Evolutionary conservation across 2,329 filamentous ascomycete species (phyloP), one percentile per base, ranked within the genome.

Genomic region (Cadophora luteo-olivacea): DNA sequence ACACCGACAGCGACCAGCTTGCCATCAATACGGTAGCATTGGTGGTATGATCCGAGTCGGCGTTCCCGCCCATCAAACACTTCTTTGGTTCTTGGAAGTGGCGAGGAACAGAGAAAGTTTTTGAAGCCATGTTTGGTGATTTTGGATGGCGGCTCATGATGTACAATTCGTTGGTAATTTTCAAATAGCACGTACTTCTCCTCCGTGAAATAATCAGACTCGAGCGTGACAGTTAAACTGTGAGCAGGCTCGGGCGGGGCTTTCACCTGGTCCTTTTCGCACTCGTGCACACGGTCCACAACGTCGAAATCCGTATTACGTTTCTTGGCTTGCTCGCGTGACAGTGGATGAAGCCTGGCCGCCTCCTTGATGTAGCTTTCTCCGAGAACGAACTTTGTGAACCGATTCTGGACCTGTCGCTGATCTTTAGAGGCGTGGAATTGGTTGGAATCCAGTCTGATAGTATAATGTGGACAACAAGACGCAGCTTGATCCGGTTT

Each of bases 381-480:
- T 51, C 92, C 92, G 25, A 91, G 81, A 48, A 95, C 84, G 79
- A 87, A 86, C 70, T 83, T 87, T 77, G 92, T 92, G 84, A 94
- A 95, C 54, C 90, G 87, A 78, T 95, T 93, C 73, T 93, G 79
- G 0, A 90, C 85, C 77, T 94, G 91, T 48, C 92, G 85, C 75
- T 96, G 93, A 75, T 93, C 89, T 77, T 87, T 89, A 33, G 87
- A 85, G 6, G 92, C 83, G 72, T 86, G 89, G 80, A 92, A 92
- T 49, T 84, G 81, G 58, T 82, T 79, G 29, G 88, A 87, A 74
- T 93, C 91, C 24, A 94, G 83, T 58, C 92, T 88, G 65, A 96
- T 89, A 0, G 92, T 94, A 78, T 95, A 98, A 77, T 97, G 94
- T 55, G 94, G 94, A 79, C 96, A 99, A 77, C 96, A 99, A 70